Evolutionary conservation across 176 grass and related monocot species (phyloP).

Genomic region (Bolboschoenus planiculmis): DNA sequence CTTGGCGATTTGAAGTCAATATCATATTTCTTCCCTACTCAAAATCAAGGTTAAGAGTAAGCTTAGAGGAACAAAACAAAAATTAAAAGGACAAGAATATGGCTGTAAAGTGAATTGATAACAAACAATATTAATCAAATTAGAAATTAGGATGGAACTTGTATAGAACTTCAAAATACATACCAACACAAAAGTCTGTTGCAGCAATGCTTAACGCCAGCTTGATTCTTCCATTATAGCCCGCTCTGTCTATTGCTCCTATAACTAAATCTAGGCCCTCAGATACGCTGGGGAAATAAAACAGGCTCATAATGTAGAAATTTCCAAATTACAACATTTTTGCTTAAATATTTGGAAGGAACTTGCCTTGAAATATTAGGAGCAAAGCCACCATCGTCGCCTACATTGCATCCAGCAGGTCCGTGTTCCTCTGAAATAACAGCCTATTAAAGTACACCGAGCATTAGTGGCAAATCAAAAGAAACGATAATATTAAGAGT

Average conservation of each 20-base stretch:
- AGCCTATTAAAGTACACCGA: slow-evolving; percentile 37
- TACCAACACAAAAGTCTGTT: slow-evolving; percentile 93
- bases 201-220: slow-evolving; percentile 76
- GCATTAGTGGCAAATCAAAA: background rate
- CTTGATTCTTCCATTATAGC: slow-evolving; percentile 93
- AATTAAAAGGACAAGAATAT: background rate
- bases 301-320: slow-evolving; percentile 17
- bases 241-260: slow-evolving; percentile 84
- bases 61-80: slow-evolving; percentile 20
- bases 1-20: slow-evolving; percentile 66
- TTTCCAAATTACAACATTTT: background rate
- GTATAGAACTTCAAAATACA: slow-evolving; percentile 19
- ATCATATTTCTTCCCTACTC: slow-evolving; percentile 93
- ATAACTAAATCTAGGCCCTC: slow-evolving; percentile 90
- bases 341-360: background rate
- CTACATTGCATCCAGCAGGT: slow-evolving; percentile 64
- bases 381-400: slow-evolving; percentile 88
- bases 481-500: background rate
- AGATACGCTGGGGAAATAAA: slow-evolving; percentile 52
- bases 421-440: slow-evolving; percentile 68
- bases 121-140: slow-evolving; percentile 14
- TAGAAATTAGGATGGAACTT: slow-evolving; percentile 8
- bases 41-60: slow-evolving; percentile 19
- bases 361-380: slow-evolving; percentile 91
- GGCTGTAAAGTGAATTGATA: background rate